Evolutionary conservation across 140 eudicot species (phyloP).

Genomic region (Senecio squalidus): DNA sequence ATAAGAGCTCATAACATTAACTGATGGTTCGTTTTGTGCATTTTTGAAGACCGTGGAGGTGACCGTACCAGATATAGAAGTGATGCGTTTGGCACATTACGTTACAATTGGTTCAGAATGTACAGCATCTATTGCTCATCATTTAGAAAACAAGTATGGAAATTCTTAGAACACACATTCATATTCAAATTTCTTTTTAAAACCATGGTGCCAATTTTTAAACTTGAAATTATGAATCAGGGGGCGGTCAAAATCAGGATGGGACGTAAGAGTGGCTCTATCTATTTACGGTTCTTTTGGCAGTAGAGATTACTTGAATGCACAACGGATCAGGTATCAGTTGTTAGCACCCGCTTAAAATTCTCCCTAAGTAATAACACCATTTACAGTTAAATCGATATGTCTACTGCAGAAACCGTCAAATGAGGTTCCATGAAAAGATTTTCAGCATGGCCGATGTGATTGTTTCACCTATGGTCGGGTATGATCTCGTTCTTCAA

Average conservation of each 20-base stretch:
- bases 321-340: constrained; percentile 87
- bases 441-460: constrained; percentile 85
- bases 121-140: constrained; percentile 52
- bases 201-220: constrained; percentile 9
- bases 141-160: constrained; percentile 56
- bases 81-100: constrained; percentile 93
- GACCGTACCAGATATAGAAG: constrained; percentile 83
- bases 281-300: constrained; percentile 67
- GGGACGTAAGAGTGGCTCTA: constrained; percentile 86
- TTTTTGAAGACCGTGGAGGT: constrained; percentile 57
- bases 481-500: constrained; percentile 41
- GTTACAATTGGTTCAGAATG: constrained; percentile 91
- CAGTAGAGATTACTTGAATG: constrained; percentile 83
- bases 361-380: background rate
- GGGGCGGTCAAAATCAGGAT: constrained; percentile 55
- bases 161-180: background rate
- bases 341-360: constrained; percentile 21
- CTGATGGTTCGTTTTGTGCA: background rate
- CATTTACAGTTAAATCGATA: background rate
- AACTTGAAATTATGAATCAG: constrained; percentile 35
- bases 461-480: constrained; percentile 86
- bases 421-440: constrained; percentile 60
- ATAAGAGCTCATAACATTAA: background rate
- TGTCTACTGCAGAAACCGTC: constrained; percentile 54
- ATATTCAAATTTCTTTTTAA: background rate